Conservation (phyloP, 208 protist species). For the Naegleria fowleri region DNA sequence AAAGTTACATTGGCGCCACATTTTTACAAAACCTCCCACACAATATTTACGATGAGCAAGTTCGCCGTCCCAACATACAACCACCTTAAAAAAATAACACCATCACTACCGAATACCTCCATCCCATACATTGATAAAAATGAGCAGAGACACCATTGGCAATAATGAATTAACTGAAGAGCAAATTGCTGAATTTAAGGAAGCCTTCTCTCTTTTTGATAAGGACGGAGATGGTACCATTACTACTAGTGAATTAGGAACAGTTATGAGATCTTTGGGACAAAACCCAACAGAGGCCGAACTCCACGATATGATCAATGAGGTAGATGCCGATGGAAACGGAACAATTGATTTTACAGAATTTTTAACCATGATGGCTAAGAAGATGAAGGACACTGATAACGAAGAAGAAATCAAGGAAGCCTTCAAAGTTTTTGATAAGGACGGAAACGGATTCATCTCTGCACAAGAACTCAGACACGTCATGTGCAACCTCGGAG, state of each 20-base stretch:
- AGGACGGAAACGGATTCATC: slow-evolving; percentile 58
- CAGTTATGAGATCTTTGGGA: slow-evolving; percentile 96
- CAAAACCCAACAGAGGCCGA: slow-evolving; percentile 90
- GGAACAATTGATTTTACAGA: slow-evolving; percentile 86
- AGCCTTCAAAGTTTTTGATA: slow-evolving; percentile 32
- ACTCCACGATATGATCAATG: slow-evolving; percentile 84
- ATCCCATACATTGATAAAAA: not conserved
- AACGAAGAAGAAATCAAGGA: slow-evolving; percentile 76
- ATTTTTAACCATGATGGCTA: slow-evolving; percentile 55
- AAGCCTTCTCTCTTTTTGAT: slow-evolving; percentile 98
- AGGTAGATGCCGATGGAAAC: slow-evolving; percentile 87
- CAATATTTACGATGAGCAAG: too few species aligned
- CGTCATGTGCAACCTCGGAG: slow-evolving; percentile 60
- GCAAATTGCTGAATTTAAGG: slow-evolving; percentile 94
- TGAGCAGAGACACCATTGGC: not conserved
- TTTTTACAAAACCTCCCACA: too few species aligned
- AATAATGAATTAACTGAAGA: slow-evolving; percentile 62
- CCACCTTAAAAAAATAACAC: too few species aligned
- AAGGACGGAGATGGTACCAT: slow-evolving; percentile 95
- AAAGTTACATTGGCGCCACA: too few species aligned
- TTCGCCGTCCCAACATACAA: too few species aligned
- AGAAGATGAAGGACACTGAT: slow-evolving; percentile 76
- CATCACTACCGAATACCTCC: too few species aligned
- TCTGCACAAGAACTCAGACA: slow-evolving; percentile 58
- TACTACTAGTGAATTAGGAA: slow-evolving; percentile 92